Base-by-base conservation (phyloP, 2,329 filamentous ascomycete genomes). In the Harringtonia aguacate region DNA sequence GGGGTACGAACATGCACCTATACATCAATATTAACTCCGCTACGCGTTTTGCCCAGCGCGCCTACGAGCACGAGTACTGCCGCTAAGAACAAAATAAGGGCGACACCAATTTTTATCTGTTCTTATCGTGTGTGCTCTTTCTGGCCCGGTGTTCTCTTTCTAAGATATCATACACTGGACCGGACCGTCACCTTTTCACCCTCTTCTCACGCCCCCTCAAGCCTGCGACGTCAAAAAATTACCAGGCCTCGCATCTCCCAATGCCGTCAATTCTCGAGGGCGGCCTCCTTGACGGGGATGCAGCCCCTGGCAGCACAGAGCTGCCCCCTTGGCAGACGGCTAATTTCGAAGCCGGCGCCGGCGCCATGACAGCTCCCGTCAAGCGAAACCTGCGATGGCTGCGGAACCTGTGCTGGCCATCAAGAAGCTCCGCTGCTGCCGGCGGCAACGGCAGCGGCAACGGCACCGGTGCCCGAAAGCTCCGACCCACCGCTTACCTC, bases 401-500 rank as follows among this genome's bases (percentile, higher is more conserved):
- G 33, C 47, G 46, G 31, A 37, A 43, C 4, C 18, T 55, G 10
- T 51, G 72, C 12, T 38, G 33, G 36, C 38, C 39, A 20, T 14
- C n/a, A 8, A 27, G 24, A n/a, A n/a, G 34, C 24, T 13, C 10
- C 31, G 31, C 15, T 8, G 17, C 8, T 21, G 29, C 14, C 28
- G 8, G 14, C 24, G 17, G 13, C 9, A 22, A 9, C 15, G 36
- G 21, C 22, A 17, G 13, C 41, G 27, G 27, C 14, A 13, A 4
- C 12, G 13, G 17, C 13, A 29, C 46, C 8, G 55, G 56, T n/a
- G 62, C 68, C 20, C 64, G 61, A 27, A 45, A 69, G 13, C 58
- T 69, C 14, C 62, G 71, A 8, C 61, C 64, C 17, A 80, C 76
- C 6, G 74, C 76, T n/a, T 79, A 75, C 51, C 66, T 80, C 18